Evolutionary conservation across 768 basidiomycete genomes (phyloP).

Genomic region (Kwoniella dejecticola): DNA sequence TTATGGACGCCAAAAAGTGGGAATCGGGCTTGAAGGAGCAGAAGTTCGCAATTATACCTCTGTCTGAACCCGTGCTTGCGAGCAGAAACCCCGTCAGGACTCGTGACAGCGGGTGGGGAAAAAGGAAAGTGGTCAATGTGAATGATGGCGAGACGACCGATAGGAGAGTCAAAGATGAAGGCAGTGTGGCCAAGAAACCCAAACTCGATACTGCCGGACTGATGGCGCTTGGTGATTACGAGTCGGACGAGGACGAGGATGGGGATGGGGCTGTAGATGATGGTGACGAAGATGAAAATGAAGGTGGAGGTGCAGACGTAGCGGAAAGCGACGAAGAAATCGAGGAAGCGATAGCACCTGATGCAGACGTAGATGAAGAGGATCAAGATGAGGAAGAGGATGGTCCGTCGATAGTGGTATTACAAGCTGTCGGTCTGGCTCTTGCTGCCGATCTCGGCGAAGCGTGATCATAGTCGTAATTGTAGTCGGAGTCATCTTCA

Average conservation of each 20-base stretch:
- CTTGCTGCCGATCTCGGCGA: constrained; percentile 25
- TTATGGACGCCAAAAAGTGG: constrained; percentile 69
- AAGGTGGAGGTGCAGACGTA: constrained; percentile 5
- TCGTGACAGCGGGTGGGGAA: constrained; percentile 24
- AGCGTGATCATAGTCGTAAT: constrained; percentile 1
- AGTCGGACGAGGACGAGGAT: constrained; percentile 55
- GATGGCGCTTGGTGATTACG: constrained; percentile 42
- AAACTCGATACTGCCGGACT: constrained; percentile 15
- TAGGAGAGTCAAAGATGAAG: background rate
- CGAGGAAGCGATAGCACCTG: constrained; percentile 56
- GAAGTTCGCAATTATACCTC: constrained; percentile 3
- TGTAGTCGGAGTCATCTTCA: no score
- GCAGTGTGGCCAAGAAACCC: constrained; percentile 6
- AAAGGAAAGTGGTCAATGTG: constrained; percentile 1
- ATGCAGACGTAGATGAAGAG: constrained; percentile 41
- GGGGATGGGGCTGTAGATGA: constrained; percentile 52
- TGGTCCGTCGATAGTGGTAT: constrained; percentile 10
- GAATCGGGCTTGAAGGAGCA: constrained; percentile 25
- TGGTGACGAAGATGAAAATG: constrained; percentile 39
- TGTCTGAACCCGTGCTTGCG: background rate
- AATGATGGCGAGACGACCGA: background rate
- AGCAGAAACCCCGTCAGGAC: background rate
- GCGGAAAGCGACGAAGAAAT: constrained; percentile 3
- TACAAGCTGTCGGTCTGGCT: constrained; percentile 21
- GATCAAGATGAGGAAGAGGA: constrained; percentile 7